These are phyloP conservation scores for Metschnikowia corniflorae DNA, from an alignment of 805 yeast species.

Conservation along the genomic window DNA sequence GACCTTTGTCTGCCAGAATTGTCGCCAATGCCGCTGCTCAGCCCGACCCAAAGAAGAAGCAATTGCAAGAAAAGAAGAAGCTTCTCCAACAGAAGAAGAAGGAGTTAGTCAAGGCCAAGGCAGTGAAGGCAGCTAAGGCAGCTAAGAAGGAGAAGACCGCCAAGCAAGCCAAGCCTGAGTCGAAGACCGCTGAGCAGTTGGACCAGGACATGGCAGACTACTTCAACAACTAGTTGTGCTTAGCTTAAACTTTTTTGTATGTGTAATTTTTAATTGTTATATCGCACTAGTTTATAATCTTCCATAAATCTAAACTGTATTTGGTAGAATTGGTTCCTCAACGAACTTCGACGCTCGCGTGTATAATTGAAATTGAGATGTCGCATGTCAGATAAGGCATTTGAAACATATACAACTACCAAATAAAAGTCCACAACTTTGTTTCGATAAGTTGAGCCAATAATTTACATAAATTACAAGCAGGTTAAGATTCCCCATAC, in stretches of 20 bases:
- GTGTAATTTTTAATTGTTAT: too few species aligned
- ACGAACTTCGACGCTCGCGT: too few species aligned
- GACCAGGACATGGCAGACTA: slow-evolving; percentile 98
- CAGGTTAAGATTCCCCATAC: too few species aligned
- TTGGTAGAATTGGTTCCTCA: too few species aligned
- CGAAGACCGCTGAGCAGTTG: slow-evolving; percentile 85
- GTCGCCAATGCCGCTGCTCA: slow-evolving; percentile 40
- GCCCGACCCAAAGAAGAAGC: slow-evolving; percentile 25
- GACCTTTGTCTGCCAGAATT: slow-evolving; percentile 73
- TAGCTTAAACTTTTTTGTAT: background rate
- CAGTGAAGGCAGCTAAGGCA: slow-evolving; percentile 21
- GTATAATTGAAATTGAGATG: too few species aligned
- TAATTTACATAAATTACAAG: too few species aligned
- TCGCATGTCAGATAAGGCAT: too few species aligned
- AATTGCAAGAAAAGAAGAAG: slow-evolving; percentile 23
- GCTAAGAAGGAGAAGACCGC: slow-evolving; percentile 31
- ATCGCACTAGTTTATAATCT: too few species aligned
- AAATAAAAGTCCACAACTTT: too few species aligned
- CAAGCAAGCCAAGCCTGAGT: slow-evolving; percentile 39
- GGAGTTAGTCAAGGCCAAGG: slow-evolving; percentile 28
- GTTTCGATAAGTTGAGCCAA: too few species aligned
- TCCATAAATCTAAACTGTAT: too few species aligned
- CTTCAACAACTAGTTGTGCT: slow-evolving; percentile 46
- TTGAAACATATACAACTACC: too few species aligned
- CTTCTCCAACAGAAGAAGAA: slow-evolving; percentile 32